Evolutionary conservation across 176 grass and related monocot genomes (phyloP), one percentile per base, ranked within the genome.

Genomic region (Phragmites australis): DNA sequence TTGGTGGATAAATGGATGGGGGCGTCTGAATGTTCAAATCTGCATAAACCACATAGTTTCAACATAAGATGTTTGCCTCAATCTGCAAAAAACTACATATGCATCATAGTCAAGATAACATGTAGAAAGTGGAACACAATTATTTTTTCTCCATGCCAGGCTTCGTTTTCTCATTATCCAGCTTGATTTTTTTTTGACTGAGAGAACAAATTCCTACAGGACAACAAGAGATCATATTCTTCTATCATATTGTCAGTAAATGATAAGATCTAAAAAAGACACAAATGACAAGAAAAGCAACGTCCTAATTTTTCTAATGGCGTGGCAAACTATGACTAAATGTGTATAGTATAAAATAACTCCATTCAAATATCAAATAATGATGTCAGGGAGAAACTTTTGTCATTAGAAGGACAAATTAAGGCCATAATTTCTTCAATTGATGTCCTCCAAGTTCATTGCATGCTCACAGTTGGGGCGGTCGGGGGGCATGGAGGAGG

Each of bases 401-500:
- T 19, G 12, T 29, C 9, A 37, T 17, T 26, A 25, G 1, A 62
- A 5, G 12, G 17, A 64, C 16, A 64, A 0, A 64, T 7, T 16
- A 62, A 62, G 2, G 3, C 14, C 37, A 57, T 27, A 47, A 15
- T 16, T 56, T 56, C 21, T 23, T 17, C n/a, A 39, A 19, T 8
- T 40, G 46, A 16, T 41, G 12, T 69, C n/a, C n/a, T n/a, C n/a
- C n/a, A n/a, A n/a, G n/a, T n/a, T n/a, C n/a, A n/a, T n/a, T n/a
- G n/a, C n/a, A n/a, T n/a, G n/a, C n/a, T n/a, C n/a, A 99, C 96
- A 99, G 65, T 99, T 99, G 75, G 96, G 90, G 77, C 80, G 58
- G 65, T 93, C 84, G 0, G 83, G 81, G 31, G 84, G 83, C 5
- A 92, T 87, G 62, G 87, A 77, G 76, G 67, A 6, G 59, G 85